Conservation (phyloP, 2,329 filamentous ascomycete genomes). For the Phyllosticta capitalensis region DNA sequence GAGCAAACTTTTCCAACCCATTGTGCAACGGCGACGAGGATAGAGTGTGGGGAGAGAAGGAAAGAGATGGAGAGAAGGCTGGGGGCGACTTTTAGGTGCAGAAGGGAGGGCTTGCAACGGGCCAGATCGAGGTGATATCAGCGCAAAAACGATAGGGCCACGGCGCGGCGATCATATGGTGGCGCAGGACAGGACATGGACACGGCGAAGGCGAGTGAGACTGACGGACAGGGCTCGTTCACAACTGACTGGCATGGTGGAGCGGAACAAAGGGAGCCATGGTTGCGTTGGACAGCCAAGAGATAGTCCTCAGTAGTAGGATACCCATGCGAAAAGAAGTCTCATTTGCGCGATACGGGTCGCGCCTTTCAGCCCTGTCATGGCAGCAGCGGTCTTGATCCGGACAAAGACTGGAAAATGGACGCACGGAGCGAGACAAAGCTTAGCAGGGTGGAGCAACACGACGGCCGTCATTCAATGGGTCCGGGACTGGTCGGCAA, state of each 20-base stretch:
- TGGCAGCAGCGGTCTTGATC: neutral
- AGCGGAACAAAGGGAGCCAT: neutral
- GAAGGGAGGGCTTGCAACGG: neutral
- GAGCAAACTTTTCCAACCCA: conserved; percentile 2
- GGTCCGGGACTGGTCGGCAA: neutral
- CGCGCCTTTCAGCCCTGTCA: neutral
- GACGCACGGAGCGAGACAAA: neutral
- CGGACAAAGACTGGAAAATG: neutral
- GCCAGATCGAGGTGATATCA: neutral
- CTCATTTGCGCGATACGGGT: neutral
- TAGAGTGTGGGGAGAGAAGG: neutral
- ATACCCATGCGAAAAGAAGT: neutral
- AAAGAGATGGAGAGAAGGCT: neutral
- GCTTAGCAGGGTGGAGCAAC: neutral
- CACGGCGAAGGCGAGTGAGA: neutral
- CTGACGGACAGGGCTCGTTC: neutral
- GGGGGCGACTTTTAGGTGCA: neutral
- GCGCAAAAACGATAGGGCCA: neutral
- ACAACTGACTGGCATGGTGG: too few species aligned
- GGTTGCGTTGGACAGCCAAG: neutral
- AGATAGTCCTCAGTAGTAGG: neutral
- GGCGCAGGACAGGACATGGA: neutral
- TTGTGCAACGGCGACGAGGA: neutral
- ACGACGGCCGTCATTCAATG: too few species aligned
- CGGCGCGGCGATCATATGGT: neutral